phyloP scores from a whole-genome alignment of 2,329 filamentous ascomycete species.

The Cladosporium colombiae region DNA sequence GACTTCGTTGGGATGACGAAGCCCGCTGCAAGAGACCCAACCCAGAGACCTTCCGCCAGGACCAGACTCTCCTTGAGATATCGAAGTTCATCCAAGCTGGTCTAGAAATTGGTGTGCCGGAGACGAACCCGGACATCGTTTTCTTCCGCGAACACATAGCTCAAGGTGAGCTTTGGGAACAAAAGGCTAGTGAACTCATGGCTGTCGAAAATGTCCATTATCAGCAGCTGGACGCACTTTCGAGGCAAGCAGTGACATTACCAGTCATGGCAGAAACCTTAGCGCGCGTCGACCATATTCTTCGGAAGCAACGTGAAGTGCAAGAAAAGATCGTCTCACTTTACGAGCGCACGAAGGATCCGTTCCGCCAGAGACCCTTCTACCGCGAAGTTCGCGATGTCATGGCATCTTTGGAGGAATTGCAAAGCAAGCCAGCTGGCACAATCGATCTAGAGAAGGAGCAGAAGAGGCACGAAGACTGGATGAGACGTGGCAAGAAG shows the following conservation, averaged over 20 bases:
- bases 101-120: slow-evolving; percentile 72
- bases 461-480: slow-evolving; percentile 93
- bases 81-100: slow-evolving; percentile 76
- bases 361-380: slow-evolving; percentile 75
- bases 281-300: slow-evolving; percentile 80
- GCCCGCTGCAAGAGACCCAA: slow-evolving; percentile 58
- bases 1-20: slow-evolving; percentile 85
- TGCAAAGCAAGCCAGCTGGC: slow-evolving; percentile 89
- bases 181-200: slow-evolving; percentile 89
- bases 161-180: slow-evolving; percentile 84
- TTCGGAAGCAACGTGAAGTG: slow-evolving; percentile 93
- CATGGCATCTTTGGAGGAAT: slow-evolving; percentile 79
- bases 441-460: slow-evolving; percentile 93
- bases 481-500: slow-evolving; percentile 98
- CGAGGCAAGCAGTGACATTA: slow-evolving; percentile 74
- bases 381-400: slow-evolving; percentile 90
- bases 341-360: slow-evolving; percentile 73
- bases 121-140: slow-evolving; percentile 76
- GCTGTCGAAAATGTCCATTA: slow-evolving; percentile 90
- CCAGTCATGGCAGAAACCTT: slow-evolving; percentile 83
- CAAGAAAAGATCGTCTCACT: slow-evolving; percentile 84
- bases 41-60: slow-evolving; percentile 42
- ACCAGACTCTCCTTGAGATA: slow-evolving; percentile 76
- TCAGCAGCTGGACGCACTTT: slow-evolving; percentile 88
- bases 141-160: slow-evolving; percentile 74